These are phyloP conservation scores for Penicillium concentricum DNA, from an alignment of 2,329 filamentous ascomycete genomes.

Conservation along the genomic window DNA sequence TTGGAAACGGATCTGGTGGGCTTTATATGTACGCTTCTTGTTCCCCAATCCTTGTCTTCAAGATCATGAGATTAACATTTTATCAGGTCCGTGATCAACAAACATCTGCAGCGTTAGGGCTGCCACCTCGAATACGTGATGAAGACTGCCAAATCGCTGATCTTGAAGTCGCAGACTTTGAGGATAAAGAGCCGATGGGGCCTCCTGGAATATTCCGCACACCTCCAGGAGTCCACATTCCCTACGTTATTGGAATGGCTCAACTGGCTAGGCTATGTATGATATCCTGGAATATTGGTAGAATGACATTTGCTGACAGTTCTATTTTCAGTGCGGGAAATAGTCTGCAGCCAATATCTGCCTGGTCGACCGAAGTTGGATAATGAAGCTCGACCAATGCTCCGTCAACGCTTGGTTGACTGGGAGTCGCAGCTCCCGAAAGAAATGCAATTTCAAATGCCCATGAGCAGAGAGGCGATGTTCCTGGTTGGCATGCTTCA, in stretches of 20 bases:
- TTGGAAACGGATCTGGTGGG: constrained; percentile 55
- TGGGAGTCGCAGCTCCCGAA: constrained; percentile 44
- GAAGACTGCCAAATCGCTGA: constrained; percentile 51
- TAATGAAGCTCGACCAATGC: constrained; percentile 19
- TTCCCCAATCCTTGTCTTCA: neutral
- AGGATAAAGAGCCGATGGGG: constrained; percentile 30
- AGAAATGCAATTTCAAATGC: constrained; percentile 34
- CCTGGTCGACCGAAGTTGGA: constrained; percentile 26
- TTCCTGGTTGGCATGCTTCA: constrained; percentile 46
- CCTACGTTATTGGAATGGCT: constrained; percentile 40
- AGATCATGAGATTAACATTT: neutral
- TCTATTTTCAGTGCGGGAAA: constrained; percentile 29
- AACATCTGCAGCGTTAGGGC: constrained; percentile 45
- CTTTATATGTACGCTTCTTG: constrained; percentile 45
- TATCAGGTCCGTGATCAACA: constrained; percentile 49
- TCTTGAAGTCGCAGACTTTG: constrained; percentile 39
- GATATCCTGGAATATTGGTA: neutral
- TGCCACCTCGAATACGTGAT: constrained; percentile 50
- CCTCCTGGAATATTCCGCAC: constrained; percentile 29
- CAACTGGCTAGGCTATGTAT: constrained; percentile 39
- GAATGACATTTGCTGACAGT: neutral
- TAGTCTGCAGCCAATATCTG: constrained; percentile 41
- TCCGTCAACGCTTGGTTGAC: constrained; percentile 35
- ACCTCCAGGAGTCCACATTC: constrained; percentile 34
- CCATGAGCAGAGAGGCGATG: constrained; percentile 31